Base-by-base conservation (phyloP, 139 green algal genomes). In the Chlamydomonas sp. region DNA sequence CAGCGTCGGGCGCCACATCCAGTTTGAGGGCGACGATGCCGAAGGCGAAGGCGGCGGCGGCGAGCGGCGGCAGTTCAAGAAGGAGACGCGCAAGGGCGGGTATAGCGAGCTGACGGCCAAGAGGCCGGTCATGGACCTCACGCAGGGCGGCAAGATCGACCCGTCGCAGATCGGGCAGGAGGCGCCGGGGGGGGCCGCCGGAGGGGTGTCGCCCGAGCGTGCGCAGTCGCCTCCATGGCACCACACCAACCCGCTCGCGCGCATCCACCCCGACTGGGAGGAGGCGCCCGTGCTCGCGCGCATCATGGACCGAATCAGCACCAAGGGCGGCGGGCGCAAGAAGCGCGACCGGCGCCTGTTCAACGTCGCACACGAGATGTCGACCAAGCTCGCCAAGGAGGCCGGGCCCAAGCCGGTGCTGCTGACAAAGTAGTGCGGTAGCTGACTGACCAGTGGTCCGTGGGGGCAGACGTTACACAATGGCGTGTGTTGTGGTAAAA, bases 201-300 rank as follows among this genome's bases (percentile, higher is more conserved):
- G n/a, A n/a, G n/a, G n/a, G n/a, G n/a, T n/a, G n/a, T n/a, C n/a
- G n/a, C n/a, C 22, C 33, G 76, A 82, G 72, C 72, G 76, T 13
- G 50, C 67, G 22, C 62, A 79, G 47, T 79, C 72, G 0, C 76
- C 76, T 1, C 76, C 76, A 3, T 82, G 76, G 76, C 76, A 82
- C 69, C 76, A 82, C 72, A 82, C 76, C 54, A 82, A 82, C 69
- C 76, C 76, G 8, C 58, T 82, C 35, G 76, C 76, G 1, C 72
- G 76, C 43, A 82, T 82, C 64, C 76, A 82, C 58, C 76, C 76
- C 35, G 76, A 82, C 64, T 82, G 76, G 76, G 76, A 82, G 57
- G 76, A 82, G 69, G 76, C 76, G n/a, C 69, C 68, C 1, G 72
- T 78, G 68, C 72, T 82, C 10, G 43, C 75, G 1, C 76, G 76